Percentiles rank a stretch among this genome's conserved stretches.
Conservation (phyloP, 2,329 filamentous ascomycete species). For the Penicillium sp. region DNA sequence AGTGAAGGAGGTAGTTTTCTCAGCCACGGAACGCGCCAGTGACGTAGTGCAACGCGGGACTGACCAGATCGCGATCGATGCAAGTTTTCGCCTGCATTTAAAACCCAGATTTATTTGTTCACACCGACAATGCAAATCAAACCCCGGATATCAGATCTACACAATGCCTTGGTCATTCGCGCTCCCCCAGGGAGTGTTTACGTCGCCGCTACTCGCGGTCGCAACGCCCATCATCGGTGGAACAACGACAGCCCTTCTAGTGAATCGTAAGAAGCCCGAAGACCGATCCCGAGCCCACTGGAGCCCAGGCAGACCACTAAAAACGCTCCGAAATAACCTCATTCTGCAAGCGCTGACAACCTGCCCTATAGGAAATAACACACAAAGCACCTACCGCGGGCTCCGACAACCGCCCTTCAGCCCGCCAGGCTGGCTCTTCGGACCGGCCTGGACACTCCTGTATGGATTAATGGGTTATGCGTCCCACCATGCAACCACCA, state of each 20-base stretch:
- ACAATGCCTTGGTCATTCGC: slow-evolving; percentile 31
- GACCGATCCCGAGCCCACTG: background rate
- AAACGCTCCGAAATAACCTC: background rate
- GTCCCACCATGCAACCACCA: slow-evolving; percentile 71
- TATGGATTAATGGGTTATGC: slow-evolving; percentile 82
- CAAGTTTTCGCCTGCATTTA: background rate
- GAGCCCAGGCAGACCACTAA: background rate
- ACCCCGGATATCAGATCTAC: background rate
- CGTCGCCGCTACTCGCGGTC: slow-evolving; percentile 32
- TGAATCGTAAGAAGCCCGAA: slow-evolving; percentile 25
- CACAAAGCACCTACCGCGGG: slow-evolving; percentile 37
- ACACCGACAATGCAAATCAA: background rate
- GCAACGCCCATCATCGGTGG: slow-evolving; percentile 29
- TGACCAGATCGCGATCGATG: slow-evolving; percentile 5
- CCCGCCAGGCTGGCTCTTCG: slow-evolving; percentile 59
- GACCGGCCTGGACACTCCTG: slow-evolving; percentile 58
- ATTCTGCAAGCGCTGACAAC: background rate
- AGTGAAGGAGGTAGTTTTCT: background rate
- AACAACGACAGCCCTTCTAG: slow-evolving; percentile 29
- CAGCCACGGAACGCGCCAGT: background rate
- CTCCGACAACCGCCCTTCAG: slow-evolving; percentile 52
- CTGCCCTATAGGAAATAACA: slow-evolving; percentile 32
- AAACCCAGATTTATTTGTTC: background rate
- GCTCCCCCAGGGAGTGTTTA: slow-evolving; percentile 31
- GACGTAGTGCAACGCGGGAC: background rate